Base-by-base conservation (phyloP, 345 rosid species). In the Brassica cretica region DNA sequence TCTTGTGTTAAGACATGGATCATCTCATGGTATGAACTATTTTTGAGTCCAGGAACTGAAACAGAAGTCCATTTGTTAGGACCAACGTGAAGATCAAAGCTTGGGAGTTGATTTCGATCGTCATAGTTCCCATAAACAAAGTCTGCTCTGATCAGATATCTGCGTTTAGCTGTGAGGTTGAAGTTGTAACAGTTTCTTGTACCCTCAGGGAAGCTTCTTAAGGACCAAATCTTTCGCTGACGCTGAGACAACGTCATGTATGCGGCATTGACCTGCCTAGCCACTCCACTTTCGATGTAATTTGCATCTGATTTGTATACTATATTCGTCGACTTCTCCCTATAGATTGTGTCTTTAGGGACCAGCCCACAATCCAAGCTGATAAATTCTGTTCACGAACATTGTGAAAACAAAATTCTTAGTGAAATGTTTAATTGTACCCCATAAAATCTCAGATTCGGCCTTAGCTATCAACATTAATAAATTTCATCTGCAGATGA, bases 201-300 rank as follows among this genome's bases (percentile, higher is more conserved):
- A 67, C 81, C 84, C 1, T 72, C 68, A 62, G 84, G 84, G 74
- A 81, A 81, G 68, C 75, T 76, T 81, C 84, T 72, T 1, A 81
- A 4, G 9, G 73, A 0, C 81, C 81, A 71, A 44, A 3, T 9
- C 58, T 76, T 80, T 72, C 24, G 24, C 24, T 21, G 24, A 21
- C 66, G 76, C 69, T 71, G 80, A 49, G 71, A 49, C 8, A 0
- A 9, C 0, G 73, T 12, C 44, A 1, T 68, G 60, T 70, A 76
- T 0, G 15, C 1, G 0, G 64, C 65, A 1, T 21, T 70, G 77
- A 80, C 71, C 25, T 18, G 66, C 49, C 53, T 33, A 2, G 2
- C 0, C 1, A 24, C 5, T 58, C 83, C 83, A 49, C 58, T 65
- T 3, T 59, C 29, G 55, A 49, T 65, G 73, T 2, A 66, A 56